Base-by-base conservation (phyloP, 1,284 basidiomycete species). In the Cutaneotrichosporon daszewskae region DNA sequence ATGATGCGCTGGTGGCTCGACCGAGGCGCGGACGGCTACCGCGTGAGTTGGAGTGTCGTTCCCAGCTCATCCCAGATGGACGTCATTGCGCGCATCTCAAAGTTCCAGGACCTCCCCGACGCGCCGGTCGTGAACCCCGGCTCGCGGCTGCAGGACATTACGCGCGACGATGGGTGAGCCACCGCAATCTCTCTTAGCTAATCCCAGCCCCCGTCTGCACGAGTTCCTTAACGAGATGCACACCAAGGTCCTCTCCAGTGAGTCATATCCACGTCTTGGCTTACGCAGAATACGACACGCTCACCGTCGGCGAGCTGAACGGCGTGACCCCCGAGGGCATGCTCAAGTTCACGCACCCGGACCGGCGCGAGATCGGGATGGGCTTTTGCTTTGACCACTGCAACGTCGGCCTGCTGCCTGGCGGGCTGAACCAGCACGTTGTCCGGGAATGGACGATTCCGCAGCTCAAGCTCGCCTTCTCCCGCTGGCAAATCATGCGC, bases 191-290 rank as follows among this genome's bases (percentile, higher is more conserved):
- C n/a, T n/a, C n/a, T n/a, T n/a, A n/a, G n/a, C n/a, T n/a, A n/a
- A n/a, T n/a, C n/a, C n/a, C n/a, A n/a, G 83, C 1, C 82, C 81
- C 6, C 71, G 72, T 9, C 79, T 85, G 2, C 82, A 84, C 59
- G 79, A 82, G 49, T 86, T 77, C 53, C 61, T 87, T 33, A 74
- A 77, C 51, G 79, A 86, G 68, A 83, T 84, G 81, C 64, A 79
- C 46, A 43, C 57, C 22, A 73, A 79, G 55, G 79, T 83, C 3
- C 72, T 82, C 18, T 31, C 37, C 7, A 38, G 37, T 38, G 20
- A 6, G 37, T 38, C 6, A 14, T 11, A 11, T 23, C 4, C 13
- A 20, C 5, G 1, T 5, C 0, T 26, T 11, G 4, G 17, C 37
- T 38, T 6, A 38, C 7, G 14, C 9, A 32, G 37, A 24, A 32